Evolutionary conservation across 352 stramenopile species (phyloP).

Genomic region (Phytopythium vexans): DNA sequence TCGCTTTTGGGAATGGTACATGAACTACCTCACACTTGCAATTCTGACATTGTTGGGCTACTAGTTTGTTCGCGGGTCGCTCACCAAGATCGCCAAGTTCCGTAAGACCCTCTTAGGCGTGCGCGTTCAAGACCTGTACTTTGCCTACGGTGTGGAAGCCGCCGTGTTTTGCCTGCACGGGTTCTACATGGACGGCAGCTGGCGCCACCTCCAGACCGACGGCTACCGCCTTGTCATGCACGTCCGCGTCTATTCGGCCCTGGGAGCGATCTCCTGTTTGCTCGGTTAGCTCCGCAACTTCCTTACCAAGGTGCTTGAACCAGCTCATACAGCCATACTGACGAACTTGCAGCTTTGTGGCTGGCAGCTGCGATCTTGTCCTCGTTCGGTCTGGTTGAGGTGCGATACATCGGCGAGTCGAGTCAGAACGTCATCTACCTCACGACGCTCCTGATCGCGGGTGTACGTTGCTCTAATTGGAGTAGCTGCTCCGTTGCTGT

Average conservation of each 20-base stretch:
- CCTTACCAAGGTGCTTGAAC: neutral
- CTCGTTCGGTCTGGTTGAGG: slow-evolving; percentile 60
- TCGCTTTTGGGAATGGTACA: neutral
- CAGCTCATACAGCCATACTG: neutral
- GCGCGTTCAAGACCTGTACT: slow-evolving; percentile 59
- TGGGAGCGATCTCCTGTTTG: slow-evolving; percentile 45
- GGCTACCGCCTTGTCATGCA: slow-evolving; percentile 71
- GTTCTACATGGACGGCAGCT: slow-evolving; percentile 68
- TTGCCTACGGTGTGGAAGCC: slow-evolving; percentile 46
- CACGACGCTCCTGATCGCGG: slow-evolving; percentile 48
- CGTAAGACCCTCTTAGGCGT: slow-evolving; percentile 23
- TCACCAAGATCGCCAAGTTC: slow-evolving; percentile 51
- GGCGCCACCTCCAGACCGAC: slow-evolving; percentile 49
- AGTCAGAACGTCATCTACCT: slow-evolving; percentile 64
- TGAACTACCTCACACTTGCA: neutral
- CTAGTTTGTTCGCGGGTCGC: slow-evolving; percentile 49
- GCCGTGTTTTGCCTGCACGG: slow-evolving; percentile 56
- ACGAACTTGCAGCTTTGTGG: slow-evolving; percentile 42
- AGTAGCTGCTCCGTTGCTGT: neutral
- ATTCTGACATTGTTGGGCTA: neutral
- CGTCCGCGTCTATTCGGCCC: slow-evolving; percentile 54
- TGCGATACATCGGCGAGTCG: slow-evolving; percentile 47
- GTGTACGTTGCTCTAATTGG: slow-evolving; percentile 26
- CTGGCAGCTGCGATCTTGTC: slow-evolving; percentile 51
- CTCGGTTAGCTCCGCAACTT: slow-evolving; percentile 20